Percentiles rank a stretch among this genome's conserved stretches.
These are phyloP conservation scores for Naegleria gruberi DNA, from an alignment of 208 protist genomes.

Conservation along the genomic window DNA sequence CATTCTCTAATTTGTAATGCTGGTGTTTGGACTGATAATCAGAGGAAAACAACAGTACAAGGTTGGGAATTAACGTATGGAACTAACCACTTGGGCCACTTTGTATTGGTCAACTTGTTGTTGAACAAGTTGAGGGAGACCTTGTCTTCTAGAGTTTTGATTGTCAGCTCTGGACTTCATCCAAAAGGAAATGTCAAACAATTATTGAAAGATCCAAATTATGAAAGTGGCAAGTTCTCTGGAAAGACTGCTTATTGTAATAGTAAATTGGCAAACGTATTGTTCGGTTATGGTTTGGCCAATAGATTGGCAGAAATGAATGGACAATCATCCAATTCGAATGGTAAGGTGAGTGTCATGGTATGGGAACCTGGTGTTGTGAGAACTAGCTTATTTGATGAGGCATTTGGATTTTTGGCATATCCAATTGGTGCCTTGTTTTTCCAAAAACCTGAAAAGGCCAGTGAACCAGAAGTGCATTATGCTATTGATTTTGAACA, in stretches of 20 bases:
- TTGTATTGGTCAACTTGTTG: neutral
- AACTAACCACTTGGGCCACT: neutral
- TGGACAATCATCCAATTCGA: neutral
- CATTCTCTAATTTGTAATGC: neutral
- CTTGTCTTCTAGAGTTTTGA: neutral
- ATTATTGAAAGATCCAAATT: neutral
- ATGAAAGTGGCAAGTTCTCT: neutral
- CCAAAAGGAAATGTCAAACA: neutral
- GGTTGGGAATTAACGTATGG: neutral
- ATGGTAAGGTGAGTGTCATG: neutral
- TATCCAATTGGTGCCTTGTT: neutral
- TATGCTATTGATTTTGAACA: neutral
- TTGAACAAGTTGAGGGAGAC: neutral
- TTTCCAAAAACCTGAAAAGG: neutral
- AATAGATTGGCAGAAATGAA: neutral
- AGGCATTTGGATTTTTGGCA: neutral
- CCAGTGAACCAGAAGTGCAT: neutral
- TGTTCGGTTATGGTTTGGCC: neutral
- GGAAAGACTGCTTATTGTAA: neutral
- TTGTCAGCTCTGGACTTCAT: neutral
- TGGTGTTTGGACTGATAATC: neutral
- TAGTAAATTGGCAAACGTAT: neutral
- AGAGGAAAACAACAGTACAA: neutral
- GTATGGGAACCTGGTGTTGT: neutral
- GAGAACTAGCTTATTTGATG: neutral